Evolutionary conservation across 2,329 filamentous ascomycete species (phyloP).

Genomic region (Cercospora sesami): DNA sequence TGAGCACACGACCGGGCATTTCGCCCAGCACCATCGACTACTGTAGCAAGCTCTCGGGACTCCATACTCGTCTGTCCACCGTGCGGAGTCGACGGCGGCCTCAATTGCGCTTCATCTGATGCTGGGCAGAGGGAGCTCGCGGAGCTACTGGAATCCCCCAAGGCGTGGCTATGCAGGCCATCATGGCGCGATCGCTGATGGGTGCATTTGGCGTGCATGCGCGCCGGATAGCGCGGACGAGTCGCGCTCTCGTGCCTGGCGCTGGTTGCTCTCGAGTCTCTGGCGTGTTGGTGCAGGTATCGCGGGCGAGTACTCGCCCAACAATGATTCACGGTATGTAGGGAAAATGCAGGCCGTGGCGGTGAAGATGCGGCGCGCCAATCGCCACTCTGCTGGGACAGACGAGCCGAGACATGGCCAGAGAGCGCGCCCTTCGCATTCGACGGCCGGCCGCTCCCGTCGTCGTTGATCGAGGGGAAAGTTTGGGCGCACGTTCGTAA

Average conservation of each 20-base stretch:
- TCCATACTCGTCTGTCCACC: not conserved
- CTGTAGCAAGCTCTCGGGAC: not conserved
- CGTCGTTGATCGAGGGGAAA: not conserved
- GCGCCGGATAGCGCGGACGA: conserved; percentile 7
- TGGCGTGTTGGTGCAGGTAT: conserved; percentile 11
- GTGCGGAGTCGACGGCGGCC: not conserved
- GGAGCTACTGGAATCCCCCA: not conserved
- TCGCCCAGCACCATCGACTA: not conserved
- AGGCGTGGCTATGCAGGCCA: conserved; percentile 2
- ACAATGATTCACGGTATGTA: not conserved
- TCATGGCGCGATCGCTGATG: conserved; percentile 13
- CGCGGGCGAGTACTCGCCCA: not conserved
- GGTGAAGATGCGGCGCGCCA: not conserved
- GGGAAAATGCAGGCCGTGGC: not conserved
- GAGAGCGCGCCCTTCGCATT: not conserved
- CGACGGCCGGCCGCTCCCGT: not conserved
- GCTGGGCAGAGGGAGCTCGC: not conserved
- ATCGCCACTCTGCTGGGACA: not conserved
- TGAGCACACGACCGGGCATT: not conserved
- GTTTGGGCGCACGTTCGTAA: not conserved
- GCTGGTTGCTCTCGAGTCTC: not conserved
- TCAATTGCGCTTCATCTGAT: not conserved
- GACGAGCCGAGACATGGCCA: not conserved
- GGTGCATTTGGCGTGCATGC: not conserved
- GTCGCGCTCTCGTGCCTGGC: conserved; percentile 8